These are phyloP conservation scores for Rhodamnia rubescens DNA, from an alignment of 345 rosid genomes.

Conservation along the genomic window DNA sequence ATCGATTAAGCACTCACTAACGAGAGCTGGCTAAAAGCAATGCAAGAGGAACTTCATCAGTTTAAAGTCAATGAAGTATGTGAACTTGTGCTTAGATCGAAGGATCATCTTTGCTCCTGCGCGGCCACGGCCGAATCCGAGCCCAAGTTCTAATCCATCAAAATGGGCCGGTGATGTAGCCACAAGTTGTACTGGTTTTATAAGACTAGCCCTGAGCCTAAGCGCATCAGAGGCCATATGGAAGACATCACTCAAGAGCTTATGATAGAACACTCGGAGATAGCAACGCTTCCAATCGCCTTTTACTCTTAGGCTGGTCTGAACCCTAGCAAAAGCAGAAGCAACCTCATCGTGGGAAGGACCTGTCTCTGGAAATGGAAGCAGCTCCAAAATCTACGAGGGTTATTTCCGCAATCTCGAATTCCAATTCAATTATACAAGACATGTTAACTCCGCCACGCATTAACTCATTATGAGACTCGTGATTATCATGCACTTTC, in stretches of 20 bases:
- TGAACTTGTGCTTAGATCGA: no score
- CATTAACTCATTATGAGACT: neutral
- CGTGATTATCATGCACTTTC: neutral
- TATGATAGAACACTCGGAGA: neutral
- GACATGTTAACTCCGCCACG: neutral
- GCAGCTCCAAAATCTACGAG: neutral
- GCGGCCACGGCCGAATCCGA: neutral
- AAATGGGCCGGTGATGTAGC: neutral
- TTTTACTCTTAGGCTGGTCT: neutral
- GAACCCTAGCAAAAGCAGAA: neutral
- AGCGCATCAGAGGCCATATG: neutral
- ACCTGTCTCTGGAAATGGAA: neutral
- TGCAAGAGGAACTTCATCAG: no score
- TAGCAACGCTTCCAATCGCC: neutral
- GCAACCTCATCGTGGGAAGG: neutral
- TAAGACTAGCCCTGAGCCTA: neutral
- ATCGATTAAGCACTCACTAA: no score
- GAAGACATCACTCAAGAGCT: neutral
- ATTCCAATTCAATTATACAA: neutral
- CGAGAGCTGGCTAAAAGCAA: no score
- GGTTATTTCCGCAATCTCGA: neutral
- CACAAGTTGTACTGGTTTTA: neutral
- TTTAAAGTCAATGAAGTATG: no score
- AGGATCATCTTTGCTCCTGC: no score
- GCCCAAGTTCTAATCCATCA: neutral